Evolutionary conservation across 306 rosid species (phyloP).

Genomic region (Glycine soja): DNA sequence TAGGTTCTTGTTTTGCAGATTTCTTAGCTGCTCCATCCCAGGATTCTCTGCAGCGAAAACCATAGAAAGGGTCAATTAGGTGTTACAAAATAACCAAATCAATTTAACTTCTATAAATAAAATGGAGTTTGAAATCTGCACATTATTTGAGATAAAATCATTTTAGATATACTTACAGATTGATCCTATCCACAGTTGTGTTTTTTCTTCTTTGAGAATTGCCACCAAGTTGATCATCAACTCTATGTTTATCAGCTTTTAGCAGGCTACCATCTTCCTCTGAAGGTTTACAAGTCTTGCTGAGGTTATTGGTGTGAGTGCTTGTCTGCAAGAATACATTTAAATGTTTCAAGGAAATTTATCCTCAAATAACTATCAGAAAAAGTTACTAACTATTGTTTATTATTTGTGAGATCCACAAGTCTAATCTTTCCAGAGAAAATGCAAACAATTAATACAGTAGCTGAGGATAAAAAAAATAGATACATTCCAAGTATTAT

Average conservation of each 20-base stretch:
- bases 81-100: slow-evolving; percentile 3
- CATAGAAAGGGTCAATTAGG: slow-evolving; percentile 39
- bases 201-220: slow-evolving; percentile 62
- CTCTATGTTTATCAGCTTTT: slow-evolving; percentile 48
- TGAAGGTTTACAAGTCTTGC: slow-evolving; percentile 46
- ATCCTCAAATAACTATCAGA: slow-evolving; percentile 25
- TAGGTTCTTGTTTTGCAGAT: slow-evolving; percentile 54
- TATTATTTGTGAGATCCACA: slow-evolving; percentile 2
- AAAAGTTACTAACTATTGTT: slow-evolving; percentile 8
- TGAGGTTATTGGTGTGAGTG: slow-evolving; percentile 49
- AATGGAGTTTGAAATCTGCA: slow-evolving; percentile 13
- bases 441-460: slow-evolving; percentile 34
- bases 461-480: slow-evolving; percentile 11
- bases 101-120: slow-evolving; percentile 32
- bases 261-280: slow-evolving; percentile 45
- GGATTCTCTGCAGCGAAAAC: slow-evolving; percentile 77
- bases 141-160: slow-evolving; percentile 11
- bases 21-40: slow-evolving; percentile 70
- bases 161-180: slow-evolving; percentile 70
- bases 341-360: slow-evolving; percentile 32
- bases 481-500: slow-evolving; percentile 9
- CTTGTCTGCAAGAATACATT: slow-evolving; percentile 60
- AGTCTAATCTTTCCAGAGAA: slow-evolving; percentile 7
- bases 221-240: slow-evolving; percentile 49
- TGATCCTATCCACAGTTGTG: slow-evolving; percentile 81